Evolutionary conservation across 345 rosid species (phyloP), one percentile per base, ranked within the genome.

Genomic region (Lumnitzera racemosa): DNA sequence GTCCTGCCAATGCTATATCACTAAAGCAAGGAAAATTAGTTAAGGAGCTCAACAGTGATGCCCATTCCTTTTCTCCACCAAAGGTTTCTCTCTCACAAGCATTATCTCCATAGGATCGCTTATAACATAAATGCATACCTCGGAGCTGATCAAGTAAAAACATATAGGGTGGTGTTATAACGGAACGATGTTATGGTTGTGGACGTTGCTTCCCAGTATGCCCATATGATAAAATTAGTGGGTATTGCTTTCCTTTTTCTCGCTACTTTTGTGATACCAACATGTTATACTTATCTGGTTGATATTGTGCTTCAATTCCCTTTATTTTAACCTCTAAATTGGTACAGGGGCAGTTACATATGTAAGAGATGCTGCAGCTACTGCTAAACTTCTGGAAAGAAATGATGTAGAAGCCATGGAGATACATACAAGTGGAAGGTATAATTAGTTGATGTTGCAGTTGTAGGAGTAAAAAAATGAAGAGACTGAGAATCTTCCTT

Each of bases 391-490:
- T 64, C 70, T 79, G 16, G 36, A 61, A 58, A 73, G 76, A 66
- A 51, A 63, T 15, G 76, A 75, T 67, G 79, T 84, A 0, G 86
- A 84, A 55, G 84, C 86, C 46, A 65, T 84, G 53, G 89, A 84
- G 78, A 81, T 84, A 51, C 89, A 79, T 68, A 81, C 86, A 47
- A 77, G 78, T 48, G 86, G 86, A 67, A 84, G 86, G 83, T 78
- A 58, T 3, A 31, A n/a, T 57, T 36, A 12, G 9, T 36, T 15
- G 6, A 17, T 46, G 20, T 16, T 2, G 24, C 25, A 23, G 5
- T 11, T 24, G 20, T 7, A n/a, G 20, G 27, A 1, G 14, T 12
- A 23, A 27, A 27, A n/a, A 12, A 24, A 10, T 3, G 24, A 54
- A 11, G 27, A 9, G 15, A 54, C 24, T 25, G 12, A 31, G 27